phyloP scores from a whole-genome alignment of 148 eudicot species.

The Linanthus parryae region DNA sequence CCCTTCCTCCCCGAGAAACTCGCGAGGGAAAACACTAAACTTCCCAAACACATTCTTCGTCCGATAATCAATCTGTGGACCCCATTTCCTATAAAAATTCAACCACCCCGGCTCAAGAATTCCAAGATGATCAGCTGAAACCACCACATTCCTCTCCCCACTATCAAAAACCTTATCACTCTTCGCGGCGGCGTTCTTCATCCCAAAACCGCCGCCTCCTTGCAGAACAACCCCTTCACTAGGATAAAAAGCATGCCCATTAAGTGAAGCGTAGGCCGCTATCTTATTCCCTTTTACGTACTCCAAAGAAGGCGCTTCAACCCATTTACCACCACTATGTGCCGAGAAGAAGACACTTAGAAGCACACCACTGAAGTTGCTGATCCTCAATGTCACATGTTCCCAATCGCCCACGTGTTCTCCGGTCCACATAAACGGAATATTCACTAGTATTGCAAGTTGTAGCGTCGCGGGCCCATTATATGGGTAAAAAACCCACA shows the following conservation, averaged over 20 bases:
- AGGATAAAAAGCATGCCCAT: slow-evolving; percentile 27
- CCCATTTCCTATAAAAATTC: slow-evolving; percentile 30
- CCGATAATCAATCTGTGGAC: slow-evolving; percentile 23
- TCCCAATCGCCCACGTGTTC: slow-evolving; percentile 48
- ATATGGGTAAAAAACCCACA: slow-evolving; percentile 38
- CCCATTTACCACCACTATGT: slow-evolving; percentile 29
- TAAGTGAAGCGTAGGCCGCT: slow-evolving; percentile 20
- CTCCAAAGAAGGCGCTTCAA: slow-evolving; percentile 18
- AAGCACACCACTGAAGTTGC: slow-evolving; percentile 32
- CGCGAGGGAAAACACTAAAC: too few relatives aligned
- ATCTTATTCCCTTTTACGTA: slow-evolving; percentile 20
- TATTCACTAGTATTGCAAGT: slow-evolving; percentile 14
- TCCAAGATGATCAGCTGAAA: slow-evolving; percentile 22
- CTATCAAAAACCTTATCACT: slow-evolving; percentile 19
- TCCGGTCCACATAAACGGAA: slow-evolving; percentile 25
- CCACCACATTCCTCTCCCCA: slow-evolving; percentile 16
- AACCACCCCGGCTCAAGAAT: slow-evolving; percentile 30
- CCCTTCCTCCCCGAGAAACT: too few relatives aligned
- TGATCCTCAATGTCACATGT: slow-evolving; percentile 33
- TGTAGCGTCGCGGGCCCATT: slow-evolving; percentile 25
- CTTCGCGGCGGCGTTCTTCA: slow-evolving; percentile 21
- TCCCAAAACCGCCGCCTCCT: slow-evolving; percentile 22
- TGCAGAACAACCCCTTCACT: slow-evolving; percentile 14
- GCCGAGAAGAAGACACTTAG: slow-evolving; percentile 21
- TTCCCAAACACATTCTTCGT: slow-evolving; percentile 15